phyloP scores from a whole-genome alignment of 2,329 filamentous ascomycete species.

The Rhynchosporium agropyri region DNA sequence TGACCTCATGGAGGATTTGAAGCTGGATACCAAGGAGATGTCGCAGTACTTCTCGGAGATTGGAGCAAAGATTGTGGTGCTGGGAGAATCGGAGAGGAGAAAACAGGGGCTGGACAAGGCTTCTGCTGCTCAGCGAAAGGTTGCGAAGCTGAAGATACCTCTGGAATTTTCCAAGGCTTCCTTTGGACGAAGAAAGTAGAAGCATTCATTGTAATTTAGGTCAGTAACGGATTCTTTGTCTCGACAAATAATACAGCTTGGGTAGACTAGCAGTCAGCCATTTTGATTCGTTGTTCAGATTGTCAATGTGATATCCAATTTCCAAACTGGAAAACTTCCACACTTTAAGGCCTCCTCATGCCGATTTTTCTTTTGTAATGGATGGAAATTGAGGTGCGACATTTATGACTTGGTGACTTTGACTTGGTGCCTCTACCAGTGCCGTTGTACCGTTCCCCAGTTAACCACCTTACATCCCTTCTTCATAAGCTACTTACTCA shows the following conservation, averaged over 20 bases:
- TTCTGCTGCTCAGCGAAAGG: slow-evolving; percentile 59
- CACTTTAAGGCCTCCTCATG: background rate
- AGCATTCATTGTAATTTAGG: background rate
- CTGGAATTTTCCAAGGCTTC: slow-evolving; percentile 74
- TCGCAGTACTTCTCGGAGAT: slow-evolving; percentile 75
- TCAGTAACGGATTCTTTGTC: background rate
- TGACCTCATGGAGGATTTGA: slow-evolving; percentile 71
- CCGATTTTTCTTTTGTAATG: background rate
- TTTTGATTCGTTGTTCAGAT: no score
- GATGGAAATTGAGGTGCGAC: background rate
- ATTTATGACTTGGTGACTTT: background rate
- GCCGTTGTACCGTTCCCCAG: background rate
- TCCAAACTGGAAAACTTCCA: no score
- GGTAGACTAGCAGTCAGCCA: background rate
- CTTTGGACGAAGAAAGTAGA: slow-evolving; percentile 34
- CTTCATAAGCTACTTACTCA: background rate
- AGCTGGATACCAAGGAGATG: slow-evolving; percentile 71
- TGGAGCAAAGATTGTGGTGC: slow-evolving; percentile 61
- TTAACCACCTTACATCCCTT: background rate
- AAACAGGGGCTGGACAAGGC: slow-evolving; percentile 63
- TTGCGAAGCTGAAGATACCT: slow-evolving; percentile 76
- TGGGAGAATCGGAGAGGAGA: slow-evolving; percentile 50
- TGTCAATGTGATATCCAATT: no score
- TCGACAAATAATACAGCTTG: background rate
- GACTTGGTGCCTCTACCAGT: background rate